Percentiles rank a stretch among this genome's conserved stretches.
phyloP scores from a whole-genome alignment of 306 rosid genomes.

The Comarum palustre region DNA sequence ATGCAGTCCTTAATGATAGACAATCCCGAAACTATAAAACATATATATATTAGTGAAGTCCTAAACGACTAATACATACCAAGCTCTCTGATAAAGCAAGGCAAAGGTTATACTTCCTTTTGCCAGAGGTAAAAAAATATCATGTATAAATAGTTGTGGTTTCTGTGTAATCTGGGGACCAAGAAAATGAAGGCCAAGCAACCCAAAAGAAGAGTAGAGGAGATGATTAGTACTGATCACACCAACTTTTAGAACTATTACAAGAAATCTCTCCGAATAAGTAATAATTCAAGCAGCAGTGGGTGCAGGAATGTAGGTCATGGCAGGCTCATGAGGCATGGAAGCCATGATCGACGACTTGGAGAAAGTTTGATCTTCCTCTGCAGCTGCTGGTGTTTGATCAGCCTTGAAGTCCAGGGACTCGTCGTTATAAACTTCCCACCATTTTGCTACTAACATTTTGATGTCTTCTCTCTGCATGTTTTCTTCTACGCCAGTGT shows the following conservation, averaged over 20 bases:
- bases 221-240: slow-evolving; percentile 20
- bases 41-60: background rate
- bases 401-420: slow-evolving; percentile 49
- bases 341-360: slow-evolving; percentile 49
- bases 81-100: background rate
- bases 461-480: slow-evolving; percentile 63
- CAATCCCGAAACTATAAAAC: background rate
- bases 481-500: slow-evolving; percentile 54
- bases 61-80: background rate
- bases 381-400: slow-evolving; percentile 18
- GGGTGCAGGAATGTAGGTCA: slow-evolving; percentile 49
- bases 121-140: background rate
- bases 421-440: slow-evolving; percentile 56
- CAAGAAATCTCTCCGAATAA: background rate
- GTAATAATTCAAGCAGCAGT: slow-evolving; percentile 48
- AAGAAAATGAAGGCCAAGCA: slow-evolving; percentile 22
- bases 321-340: slow-evolving; percentile 37
- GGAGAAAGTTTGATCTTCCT: slow-evolving; percentile 21
- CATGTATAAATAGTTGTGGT: slow-evolving; percentile 1
- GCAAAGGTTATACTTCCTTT: background rate
- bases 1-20: too few species aligned
- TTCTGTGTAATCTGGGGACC: slow-evolving; percentile 8
- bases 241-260: background rate
- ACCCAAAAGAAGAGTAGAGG: slow-evolving; percentile 1
- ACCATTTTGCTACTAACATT: slow-evolving; percentile 55